phyloP scores from a whole-genome alignment of 176 grass and related monocot genomes.

The Zea luxurians region DNA sequence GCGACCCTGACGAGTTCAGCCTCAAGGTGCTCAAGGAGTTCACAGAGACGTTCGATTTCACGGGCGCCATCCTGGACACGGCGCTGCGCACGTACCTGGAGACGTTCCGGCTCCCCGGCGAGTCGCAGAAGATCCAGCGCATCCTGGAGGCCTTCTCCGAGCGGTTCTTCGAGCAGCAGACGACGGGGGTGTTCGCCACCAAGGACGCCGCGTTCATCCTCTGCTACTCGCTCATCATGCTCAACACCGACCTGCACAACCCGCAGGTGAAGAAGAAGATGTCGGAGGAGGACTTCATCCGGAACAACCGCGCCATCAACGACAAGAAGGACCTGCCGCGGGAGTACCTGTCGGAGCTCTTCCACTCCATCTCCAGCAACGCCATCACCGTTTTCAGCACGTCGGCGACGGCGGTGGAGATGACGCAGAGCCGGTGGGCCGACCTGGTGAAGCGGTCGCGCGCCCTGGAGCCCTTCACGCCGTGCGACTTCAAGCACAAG shows the following conservation, averaged over 20 bases:
- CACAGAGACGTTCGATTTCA: constrained; percentile 77
- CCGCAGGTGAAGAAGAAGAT: constrained; percentile 99
- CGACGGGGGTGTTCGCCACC: constrained; percentile 59
- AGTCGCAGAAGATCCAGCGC: constrained; percentile 97
- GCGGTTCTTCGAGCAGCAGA: constrained; percentile 79
- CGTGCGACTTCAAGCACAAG: constrained; percentile 85
- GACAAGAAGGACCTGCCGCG: constrained; percentile 70
- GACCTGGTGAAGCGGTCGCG: constrained; percentile 66
- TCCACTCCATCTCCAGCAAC: constrained; percentile 76
- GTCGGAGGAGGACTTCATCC: constrained; percentile 93
- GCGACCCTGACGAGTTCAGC: constrained; percentile 75
- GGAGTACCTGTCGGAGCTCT: constrained; percentile 88
- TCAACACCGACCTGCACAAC: constrained; percentile 97
- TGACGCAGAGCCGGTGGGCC: constrained; percentile 56
- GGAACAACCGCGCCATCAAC: constrained; percentile 86
- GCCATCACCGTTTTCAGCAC: constrained; percentile 73
- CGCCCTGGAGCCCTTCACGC: constrained; percentile 58
- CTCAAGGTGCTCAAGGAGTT: constrained; percentile 81
- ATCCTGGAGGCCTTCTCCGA: constrained; percentile 83
- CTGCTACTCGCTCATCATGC: constrained; percentile 96
- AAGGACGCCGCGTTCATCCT: constrained; percentile 87
- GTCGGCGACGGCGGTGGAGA: constrained; percentile 24
- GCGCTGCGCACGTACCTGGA: constrained; percentile 82
- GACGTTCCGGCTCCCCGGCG: constrained; percentile 79
- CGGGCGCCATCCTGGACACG: constrained; percentile 67